These are phyloP conservation scores for Plasmodium cynomolgi DNA, from an alignment of 169 alveolate species.

Conservation along the genomic window DNA sequence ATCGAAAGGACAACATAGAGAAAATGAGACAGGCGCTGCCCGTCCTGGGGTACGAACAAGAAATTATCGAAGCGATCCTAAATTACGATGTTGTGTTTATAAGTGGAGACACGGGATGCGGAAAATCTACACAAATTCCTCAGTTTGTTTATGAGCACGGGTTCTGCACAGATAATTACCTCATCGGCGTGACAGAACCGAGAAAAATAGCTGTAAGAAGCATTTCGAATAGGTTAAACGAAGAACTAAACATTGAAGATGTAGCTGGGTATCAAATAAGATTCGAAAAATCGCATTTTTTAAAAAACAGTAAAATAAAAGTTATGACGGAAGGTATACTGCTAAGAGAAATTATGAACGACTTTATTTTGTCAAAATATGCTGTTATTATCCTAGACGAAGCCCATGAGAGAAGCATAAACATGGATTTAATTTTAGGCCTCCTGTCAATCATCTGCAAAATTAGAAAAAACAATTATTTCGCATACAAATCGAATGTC, in stretches of 20 bases:
- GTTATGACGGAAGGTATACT: constrained; percentile 99
- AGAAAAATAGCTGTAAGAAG: constrained; percentile 95
- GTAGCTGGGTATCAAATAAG: constrained; percentile 87
- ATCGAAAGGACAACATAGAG: constrained; percentile 83
- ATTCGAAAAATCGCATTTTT: constrained; percentile 88
- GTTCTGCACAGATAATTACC: constrained; percentile 78
- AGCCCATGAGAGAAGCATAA: constrained; percentile 99
- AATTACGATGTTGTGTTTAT: constrained; percentile 93
- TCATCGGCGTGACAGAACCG: constrained; percentile 96
- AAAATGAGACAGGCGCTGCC: constrained; percentile 88
- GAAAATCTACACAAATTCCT: constrained; percentile 98
- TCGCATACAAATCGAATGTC: constrained; percentile 38
- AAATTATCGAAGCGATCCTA: constrained; percentile 92
- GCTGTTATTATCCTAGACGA: constrained; percentile 98
- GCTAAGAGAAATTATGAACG: constrained; percentile 94
- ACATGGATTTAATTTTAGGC: constrained; percentile 98
- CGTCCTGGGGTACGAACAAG: constrained; percentile 90
- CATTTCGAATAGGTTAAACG: constrained; percentile 80
- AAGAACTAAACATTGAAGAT: constrained; percentile 79
- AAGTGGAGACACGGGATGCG: constrained; percentile 99
- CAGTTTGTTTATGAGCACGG: constrained; percentile 96
- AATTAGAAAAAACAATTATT: constrained; percentile 86
- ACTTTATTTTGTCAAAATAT: constrained; percentile 92
- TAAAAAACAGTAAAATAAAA: constrained; percentile 88
- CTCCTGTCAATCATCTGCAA: constrained; percentile 94